A percentile compares a stretch with the other conserved stretches of the same genome.
Evolutionary conservation across 2,329 filamentous ascomycete species (phyloP).

Genomic region (Sclerotinia glacialis): DNA sequence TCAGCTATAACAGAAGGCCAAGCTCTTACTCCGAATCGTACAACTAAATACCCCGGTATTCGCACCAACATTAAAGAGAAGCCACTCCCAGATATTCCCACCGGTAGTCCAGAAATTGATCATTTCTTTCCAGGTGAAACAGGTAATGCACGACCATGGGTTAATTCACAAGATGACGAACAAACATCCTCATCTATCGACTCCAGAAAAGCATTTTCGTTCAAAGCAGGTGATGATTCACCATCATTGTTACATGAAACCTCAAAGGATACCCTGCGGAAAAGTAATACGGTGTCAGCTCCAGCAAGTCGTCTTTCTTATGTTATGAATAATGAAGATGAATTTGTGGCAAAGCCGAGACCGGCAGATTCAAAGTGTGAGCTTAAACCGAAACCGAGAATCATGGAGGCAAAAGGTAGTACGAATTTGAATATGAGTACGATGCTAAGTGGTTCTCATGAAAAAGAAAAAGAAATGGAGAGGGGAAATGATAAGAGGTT

Average conservation of each 20-base stretch:
- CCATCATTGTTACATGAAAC: slow-evolving; percentile 4
- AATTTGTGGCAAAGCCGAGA: neutral
- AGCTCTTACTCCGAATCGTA: neutral
- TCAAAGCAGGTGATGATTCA: slow-evolving; percentile 33
- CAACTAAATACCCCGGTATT: too few species aligned
- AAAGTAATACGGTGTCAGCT: neutral
- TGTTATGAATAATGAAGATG: slow-evolving; percentile 16
- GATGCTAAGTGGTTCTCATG: neutral
- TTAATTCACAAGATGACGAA: neutral
- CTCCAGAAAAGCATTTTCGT: slow-evolving; percentile 32
- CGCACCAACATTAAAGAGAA: slow-evolving; percentile 22
- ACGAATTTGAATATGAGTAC: too few species aligned
- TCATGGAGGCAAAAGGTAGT: neutral
- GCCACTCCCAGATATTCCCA: slow-evolving; percentile 26
- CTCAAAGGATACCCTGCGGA: neutral
- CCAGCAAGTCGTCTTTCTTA: slow-evolving; percentile 6
- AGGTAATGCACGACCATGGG: neutral
- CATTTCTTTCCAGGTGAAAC: neutral
- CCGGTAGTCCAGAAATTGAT: neutral
- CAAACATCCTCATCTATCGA: neutral
- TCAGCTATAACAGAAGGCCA: neutral
- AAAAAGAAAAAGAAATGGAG: neutral
- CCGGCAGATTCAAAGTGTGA: neutral
- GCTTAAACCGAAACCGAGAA: neutral
- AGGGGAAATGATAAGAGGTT: neutral